phyloP scores from a whole-genome alignment of 2,329 filamentous ascomycete genomes.

The Fusarium domesticum region DNA sequence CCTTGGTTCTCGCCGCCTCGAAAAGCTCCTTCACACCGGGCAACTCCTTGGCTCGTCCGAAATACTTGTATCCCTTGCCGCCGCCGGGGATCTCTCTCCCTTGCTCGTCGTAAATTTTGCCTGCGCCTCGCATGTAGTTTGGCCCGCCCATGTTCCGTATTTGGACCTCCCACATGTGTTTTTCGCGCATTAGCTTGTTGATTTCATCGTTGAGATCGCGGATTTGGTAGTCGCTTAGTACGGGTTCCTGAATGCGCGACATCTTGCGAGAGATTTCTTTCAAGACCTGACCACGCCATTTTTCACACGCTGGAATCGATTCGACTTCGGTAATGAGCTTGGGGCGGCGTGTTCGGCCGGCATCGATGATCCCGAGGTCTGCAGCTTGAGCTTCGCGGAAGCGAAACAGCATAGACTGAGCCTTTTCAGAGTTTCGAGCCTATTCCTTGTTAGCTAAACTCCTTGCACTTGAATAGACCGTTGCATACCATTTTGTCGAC shows the following conservation, averaged over 20 bases:
- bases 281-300: slow-evolving; percentile 96
- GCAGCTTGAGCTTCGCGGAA: slow-evolving; percentile 97
- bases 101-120: slow-evolving; percentile 69
- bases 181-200: slow-evolving; percentile 98
- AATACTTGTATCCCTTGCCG: slow-evolving; percentile 91
- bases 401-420: slow-evolving; percentile 99
- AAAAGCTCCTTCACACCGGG: slow-evolving; percentile 97
- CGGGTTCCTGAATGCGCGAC: slow-evolving; percentile 86
- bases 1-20: slow-evolving; percentile 65
- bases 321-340: slow-evolving; percentile 86
- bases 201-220: slow-evolving; percentile 98
- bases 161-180: slow-evolving; percentile 98
- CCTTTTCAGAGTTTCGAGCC: slow-evolving; percentile 98
- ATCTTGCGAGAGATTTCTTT: slow-evolving; percentile 98
- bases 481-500: slow-evolving; percentile 28
- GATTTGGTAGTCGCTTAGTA: slow-evolving; percentile 94
- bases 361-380: slow-evolving; percentile 93
- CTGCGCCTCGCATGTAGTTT: slow-evolving; percentile 83
- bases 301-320: slow-evolving; percentile 83
- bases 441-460: slow-evolving; percentile 34
- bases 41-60: slow-evolving; percentile 82
- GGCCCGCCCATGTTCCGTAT: slow-evolving; percentile 94
- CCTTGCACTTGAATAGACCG: rapidly evolving
- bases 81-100: slow-evolving; percentile 69
- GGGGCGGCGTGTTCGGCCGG: slow-evolving; percentile 81